Base-by-base conservation (phyloP, 768 basidiomycete species). In the Termitomyces sp. region DNA sequence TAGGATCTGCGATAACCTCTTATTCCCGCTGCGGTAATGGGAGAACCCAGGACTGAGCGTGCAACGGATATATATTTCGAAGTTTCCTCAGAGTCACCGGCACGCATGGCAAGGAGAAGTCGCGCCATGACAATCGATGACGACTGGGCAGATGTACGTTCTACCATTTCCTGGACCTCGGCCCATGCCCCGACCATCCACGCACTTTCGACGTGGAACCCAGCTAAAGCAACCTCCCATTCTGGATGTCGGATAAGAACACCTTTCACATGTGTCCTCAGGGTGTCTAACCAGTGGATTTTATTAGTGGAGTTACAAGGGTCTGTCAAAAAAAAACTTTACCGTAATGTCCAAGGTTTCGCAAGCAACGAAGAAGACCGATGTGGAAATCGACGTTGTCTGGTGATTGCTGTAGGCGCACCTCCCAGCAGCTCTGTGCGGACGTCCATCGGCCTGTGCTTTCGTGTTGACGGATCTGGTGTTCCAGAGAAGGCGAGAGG, bases 361-460 rank as follows among this genome's bases (percentile, higher is more conserved):
- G 81, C 57, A 98, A 78, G 69, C 96, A 98, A 50, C 93, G 84
- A 61, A 98, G 72, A 11, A 99, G 80, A 15, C 97, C 97, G 16
- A 95, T 72, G 70, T 99, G 96, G 61, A 87, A 89, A 24, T 89
- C 84, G 5, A 96, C 79, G 64, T 96, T 94, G 66, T 96, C 87
- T 0, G 96, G 95, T 22, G 86, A 85, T 58, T 92, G 87, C 68
- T 98, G 96, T 16, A 99, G 78, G 50, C 88, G 83, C 13, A 98
- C 87, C 72, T 99, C 97, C 97, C 97, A 99, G 67, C 97, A 99
- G 67, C 96, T 98, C 72, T 98, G 97, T 8, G 97, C 96, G 9
- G 95, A 90, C 2, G 97, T 98, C 97, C 97, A 99, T 45, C 87
- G 81, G 0, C 97, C 97, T 2, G 91, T 96, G 63, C 90, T 95